phyloP scores from a whole-genome alignment of 192 early-diverging fungal species.

The Linnemannia hyalina region DNA sequence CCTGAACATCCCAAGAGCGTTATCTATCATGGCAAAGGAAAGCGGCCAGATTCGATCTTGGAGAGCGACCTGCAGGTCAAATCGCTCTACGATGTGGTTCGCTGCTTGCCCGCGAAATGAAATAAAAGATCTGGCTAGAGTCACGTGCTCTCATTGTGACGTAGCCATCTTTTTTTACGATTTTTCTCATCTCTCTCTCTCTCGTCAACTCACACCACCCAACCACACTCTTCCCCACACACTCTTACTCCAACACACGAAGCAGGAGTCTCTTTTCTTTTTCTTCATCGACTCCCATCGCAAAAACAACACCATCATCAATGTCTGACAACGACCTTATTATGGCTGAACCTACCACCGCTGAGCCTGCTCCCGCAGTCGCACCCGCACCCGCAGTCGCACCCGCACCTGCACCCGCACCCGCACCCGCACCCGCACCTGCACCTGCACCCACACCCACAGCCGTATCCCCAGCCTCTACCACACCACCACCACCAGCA shows the following conservation, averaged over 20 bases:
- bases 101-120: background rate
- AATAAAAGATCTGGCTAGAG: background rate
- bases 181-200: background rate
- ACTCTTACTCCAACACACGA: background rate
- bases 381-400: background rate
- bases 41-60: background rate
- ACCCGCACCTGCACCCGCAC: background rate
- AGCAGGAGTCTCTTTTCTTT: background rate
- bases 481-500: conserved; percentile 4
- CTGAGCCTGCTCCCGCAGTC: background rate
- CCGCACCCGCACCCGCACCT: background rate
- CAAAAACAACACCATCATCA: too few relatives aligned
- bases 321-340: background rate
- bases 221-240: background rate
- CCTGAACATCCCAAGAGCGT: background rate
- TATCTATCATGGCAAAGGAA: conserved; percentile 10
- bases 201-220: background rate
- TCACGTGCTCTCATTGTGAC: background rate
- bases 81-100: conserved; percentile 14
- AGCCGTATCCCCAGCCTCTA: background rate
- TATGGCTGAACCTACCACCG: background rate
- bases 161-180: background rate
- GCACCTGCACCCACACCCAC: background rate
- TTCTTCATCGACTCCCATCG: background rate
- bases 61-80: conserved; percentile 6